Conservation (phyloP, 345 rosid species). For the Populus alba region DNA sequence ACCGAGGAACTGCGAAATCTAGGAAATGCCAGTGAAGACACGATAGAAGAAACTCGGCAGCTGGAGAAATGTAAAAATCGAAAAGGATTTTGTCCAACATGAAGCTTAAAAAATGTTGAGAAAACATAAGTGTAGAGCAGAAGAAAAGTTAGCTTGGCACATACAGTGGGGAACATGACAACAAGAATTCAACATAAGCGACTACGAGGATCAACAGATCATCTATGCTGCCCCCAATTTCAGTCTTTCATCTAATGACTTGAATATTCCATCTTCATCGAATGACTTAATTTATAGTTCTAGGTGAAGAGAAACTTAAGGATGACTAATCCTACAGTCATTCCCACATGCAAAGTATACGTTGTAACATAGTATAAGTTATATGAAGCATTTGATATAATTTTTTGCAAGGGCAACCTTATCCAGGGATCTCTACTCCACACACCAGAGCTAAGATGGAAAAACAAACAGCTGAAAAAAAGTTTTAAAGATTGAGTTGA, state of each 20-base stretch:
- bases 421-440: not conserved
- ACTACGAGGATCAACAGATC: not conserved
- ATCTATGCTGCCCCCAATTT: not conserved
- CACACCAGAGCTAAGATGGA: not conserved
- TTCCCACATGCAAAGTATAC: not conserved
- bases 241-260: slow-evolving; percentile 2
- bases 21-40: slow-evolving; percentile 36
- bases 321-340: not conserved
- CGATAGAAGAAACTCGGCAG: slow-evolving; percentile 32
- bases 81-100: slow-evolving; percentile 4
- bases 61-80: not conserved
- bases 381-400: not conserved
- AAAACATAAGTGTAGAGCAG: slow-evolving; percentile 2
- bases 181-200: not conserved
- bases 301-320: not conserved
- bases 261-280: not conserved
- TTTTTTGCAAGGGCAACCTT: not conserved
- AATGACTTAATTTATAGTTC: not conserved
- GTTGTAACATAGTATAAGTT: not conserved
- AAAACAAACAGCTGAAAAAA: not conserved
- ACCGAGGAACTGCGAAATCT: slow-evolving; percentile 81
- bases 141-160: not conserved
- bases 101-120: slow-evolving; percentile 8
- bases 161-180: not conserved
- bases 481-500: not conserved